phyloP scores from a whole-genome alignment of 768 basidiomycete genomes.

The Mrakia hoshinonis region DNA sequence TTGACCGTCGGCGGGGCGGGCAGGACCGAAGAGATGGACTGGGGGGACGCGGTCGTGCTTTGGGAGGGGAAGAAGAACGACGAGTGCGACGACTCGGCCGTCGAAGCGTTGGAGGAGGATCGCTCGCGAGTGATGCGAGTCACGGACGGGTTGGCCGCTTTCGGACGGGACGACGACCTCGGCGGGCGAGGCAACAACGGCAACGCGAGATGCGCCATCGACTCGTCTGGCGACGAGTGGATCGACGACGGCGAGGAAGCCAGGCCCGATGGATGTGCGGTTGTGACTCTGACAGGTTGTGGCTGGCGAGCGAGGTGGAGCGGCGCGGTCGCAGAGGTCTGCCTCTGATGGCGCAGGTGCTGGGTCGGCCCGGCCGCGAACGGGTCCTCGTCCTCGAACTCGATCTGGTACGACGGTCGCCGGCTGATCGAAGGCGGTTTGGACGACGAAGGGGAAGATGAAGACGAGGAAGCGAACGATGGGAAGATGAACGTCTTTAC shows the following conservation, averaged over 20 bases:
- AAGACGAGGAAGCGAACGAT: constrained; percentile 4
- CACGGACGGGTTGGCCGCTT: constrained; percentile 3
- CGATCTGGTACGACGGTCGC: neutral
- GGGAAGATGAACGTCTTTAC: neutral
- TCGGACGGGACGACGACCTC: neutral
- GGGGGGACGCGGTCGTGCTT: constrained; percentile 3
- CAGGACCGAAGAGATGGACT: constrained; percentile 1
- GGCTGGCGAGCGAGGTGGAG: neutral
- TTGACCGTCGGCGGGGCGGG: neutral
- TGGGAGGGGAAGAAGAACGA: neutral
- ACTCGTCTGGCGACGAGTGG: neutral
- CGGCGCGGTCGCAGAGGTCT: neutral
- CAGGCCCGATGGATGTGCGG: neutral
- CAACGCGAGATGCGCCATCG: neutral
- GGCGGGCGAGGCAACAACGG: neutral
- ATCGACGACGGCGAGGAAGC: neutral
- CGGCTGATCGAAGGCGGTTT: neutral
- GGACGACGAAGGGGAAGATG: neutral
- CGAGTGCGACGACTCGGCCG: neutral
- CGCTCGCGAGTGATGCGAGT: constrained; percentile 14
- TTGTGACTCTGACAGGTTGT: neutral
- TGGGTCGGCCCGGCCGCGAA: neutral
- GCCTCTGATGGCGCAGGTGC: neutral
- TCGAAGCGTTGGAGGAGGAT: neutral
- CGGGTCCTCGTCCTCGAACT: neutral